A percentile compares a stretch with the other conserved stretches of the same genome.
Conservation (phyloP, 768 basidiomycete species). For the Podaxis carcinomalis region DNA sequence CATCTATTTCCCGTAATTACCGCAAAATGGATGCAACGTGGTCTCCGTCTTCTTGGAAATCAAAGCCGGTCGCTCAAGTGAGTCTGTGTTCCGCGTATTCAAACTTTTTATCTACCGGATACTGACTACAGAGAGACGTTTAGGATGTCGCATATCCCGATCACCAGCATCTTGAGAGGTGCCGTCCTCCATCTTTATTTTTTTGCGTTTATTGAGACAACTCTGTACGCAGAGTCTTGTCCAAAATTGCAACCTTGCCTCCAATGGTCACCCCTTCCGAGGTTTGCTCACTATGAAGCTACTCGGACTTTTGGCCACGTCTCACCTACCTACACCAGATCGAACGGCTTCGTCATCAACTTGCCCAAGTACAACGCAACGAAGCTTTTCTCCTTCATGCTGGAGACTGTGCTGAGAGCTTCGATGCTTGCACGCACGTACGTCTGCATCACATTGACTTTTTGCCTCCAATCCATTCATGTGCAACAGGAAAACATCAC, state of each 20-base stretch:
- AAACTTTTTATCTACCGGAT: not conserved
- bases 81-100: constrained; percentile 2
- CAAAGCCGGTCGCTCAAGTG: constrained; percentile 22
- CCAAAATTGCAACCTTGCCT: constrained; percentile 73
- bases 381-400: constrained; percentile 95
- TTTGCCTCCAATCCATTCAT: constrained; percentile 12
- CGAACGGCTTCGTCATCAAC: constrained; percentile 77
- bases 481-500: constrained; percentile 72
- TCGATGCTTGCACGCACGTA: constrained; percentile 86
- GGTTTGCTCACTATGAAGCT: constrained; percentile 41
- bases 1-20: constrained; percentile 1
- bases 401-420: constrained; percentile 97
- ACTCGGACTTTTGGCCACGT: constrained; percentile 24
- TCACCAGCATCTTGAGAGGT: constrained; percentile 17
- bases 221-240: constrained; percentile 53
- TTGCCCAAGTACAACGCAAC: constrained; percentile 75
- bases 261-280: constrained; percentile 92
- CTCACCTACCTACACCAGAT: constrained; percentile 42
- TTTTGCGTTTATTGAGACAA: not conserved
- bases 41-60: constrained; percentile 79
- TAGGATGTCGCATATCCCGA: constrained; percentile 20
- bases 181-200: not conserved
- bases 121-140: not conserved
- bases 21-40: constrained; percentile 33
- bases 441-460: constrained; percentile 19